Evolutionary conservation across 2,329 filamentous ascomycete genomes (phyloP), one percentile per base, ranked within the genome.

Genomic region (Byssothecium circinans): DNA sequence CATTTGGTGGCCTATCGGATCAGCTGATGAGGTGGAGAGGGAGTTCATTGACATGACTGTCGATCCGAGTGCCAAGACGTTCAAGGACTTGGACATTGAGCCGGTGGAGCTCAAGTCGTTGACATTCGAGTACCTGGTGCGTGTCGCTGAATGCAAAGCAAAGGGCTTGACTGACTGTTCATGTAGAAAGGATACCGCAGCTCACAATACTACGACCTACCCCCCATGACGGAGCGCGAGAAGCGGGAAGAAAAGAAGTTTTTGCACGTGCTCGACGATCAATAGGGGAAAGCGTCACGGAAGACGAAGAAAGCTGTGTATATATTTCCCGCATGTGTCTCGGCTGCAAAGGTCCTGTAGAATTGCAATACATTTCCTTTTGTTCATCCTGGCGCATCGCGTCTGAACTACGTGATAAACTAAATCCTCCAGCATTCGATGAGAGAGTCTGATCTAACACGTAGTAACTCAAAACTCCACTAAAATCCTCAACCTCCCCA

Each of bases 171-270:
- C 32, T 47, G 15, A 69, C 57, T 15, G 12, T 47, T 35, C 27
- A 58, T 43, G 58, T 61, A 92, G 89, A 88, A 95, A 88, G 87
- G 85, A 72, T 96, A 89, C 80, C 87, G 94, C 69, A 92, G 88
- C 75, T 83, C 87, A 48, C 83, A 85, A 64, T 94, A 86, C 82
- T 96, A 95, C 74, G 92, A 99, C 70, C 81, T 97, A 58, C 94
- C 94, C 41, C 92, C 94, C 40, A 86, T 92, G 65, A 96, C 92
- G 27, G 92, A 96, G 77, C 88, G 87, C 74, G 94, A 99, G 81
- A 94, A 86, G 81, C 81, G 83, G 64, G 91, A 97, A 74, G 91
- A 97, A 75, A 94, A 86, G 82, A 94, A 96, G 80, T 99, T 95
- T 73, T 78, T 97, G 72, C 94, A 99, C 73, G 91, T 99, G 50